Conservation (phyloP, 2,329 filamentous ascomycete species). For the Microcyclospora tardicrescens region DNA sequence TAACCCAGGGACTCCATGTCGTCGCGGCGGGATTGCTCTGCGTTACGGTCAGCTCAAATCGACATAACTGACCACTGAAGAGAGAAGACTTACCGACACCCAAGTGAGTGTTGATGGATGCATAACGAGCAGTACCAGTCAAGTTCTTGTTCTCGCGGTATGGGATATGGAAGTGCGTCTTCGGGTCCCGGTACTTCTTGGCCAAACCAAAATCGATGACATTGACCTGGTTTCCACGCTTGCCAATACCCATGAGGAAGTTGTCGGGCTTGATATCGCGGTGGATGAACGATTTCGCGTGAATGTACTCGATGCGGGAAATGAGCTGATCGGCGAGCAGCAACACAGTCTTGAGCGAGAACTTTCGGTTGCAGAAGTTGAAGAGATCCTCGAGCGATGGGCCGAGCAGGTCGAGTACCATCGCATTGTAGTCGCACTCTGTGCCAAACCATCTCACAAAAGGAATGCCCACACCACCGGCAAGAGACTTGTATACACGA, state of each 20-base stretch:
- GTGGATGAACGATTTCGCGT: constrained; percentile 99
- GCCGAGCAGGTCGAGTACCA: constrained; percentile 94
- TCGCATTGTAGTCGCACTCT: constrained; percentile 99
- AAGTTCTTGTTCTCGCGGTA: constrained; percentile 99
- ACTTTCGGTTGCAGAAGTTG: constrained; percentile 99
- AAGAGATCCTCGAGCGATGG: constrained; percentile 95
- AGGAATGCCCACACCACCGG: constrained; percentile 92
- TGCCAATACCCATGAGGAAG: constrained; percentile 98
- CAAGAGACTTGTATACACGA: constrained; percentile 77
- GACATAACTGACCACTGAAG: neutral
- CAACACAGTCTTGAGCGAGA: constrained; percentile 95
- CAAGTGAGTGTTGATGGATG: constrained; percentile 96
- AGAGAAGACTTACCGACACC: constrained; percentile 54
- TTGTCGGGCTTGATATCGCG: constrained; percentile 99
- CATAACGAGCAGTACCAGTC: constrained; percentile 95
- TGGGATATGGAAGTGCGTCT: constrained; percentile 99
- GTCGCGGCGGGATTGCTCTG: constrained; percentile 95
- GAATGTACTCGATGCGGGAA: constrained; percentile 98
- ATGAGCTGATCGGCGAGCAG: constrained; percentile 96
- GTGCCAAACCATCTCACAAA: constrained; percentile 99
- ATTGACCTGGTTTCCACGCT: constrained; percentile 98
- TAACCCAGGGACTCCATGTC: constrained; percentile 99
- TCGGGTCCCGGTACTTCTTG: constrained; percentile 99
- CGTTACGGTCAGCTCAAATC: constrained; percentile 1
- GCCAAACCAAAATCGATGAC: constrained; percentile 98